Percentiles rank a stretch among this genome's conserved stretches.
Evolutionary conservation across 306 rosid species (phyloP).

Genomic region (Glycine soja): DNA sequence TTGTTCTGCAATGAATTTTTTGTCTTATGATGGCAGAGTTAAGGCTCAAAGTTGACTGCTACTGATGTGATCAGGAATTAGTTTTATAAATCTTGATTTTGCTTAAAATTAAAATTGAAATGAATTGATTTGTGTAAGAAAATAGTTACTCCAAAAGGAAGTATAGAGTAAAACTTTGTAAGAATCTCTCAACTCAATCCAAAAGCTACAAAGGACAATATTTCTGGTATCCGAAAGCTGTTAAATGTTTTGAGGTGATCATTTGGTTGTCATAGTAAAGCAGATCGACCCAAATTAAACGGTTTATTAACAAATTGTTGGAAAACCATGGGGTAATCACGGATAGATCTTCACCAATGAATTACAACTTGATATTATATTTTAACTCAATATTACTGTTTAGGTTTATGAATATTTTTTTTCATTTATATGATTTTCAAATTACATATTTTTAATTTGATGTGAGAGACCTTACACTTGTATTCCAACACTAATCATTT

Average conservation of each 20-base stretch:
- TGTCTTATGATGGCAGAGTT: neutral
- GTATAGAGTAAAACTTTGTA: neutral
- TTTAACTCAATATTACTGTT: too few species aligned
- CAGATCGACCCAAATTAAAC: slow-evolving; percentile 26
- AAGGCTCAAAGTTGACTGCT: neutral
- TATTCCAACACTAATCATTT: neutral
- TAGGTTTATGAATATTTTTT: too few species aligned
- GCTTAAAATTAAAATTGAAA: neutral
- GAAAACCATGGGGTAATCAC: too few species aligned
- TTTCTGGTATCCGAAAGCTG: neutral
- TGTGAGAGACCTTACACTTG: too few species aligned
- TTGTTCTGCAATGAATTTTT: neutral
- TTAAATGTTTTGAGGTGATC: slow-evolving; percentile 2
- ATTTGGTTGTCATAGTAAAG: slow-evolving; percentile 16
- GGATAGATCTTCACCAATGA: too few species aligned
- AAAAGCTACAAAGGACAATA: neutral
- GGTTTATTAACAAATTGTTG: neutral
- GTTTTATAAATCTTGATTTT: neutral
- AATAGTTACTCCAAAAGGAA: neutral
- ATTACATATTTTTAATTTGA: too few species aligned
- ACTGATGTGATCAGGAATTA: neutral
- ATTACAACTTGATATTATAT: too few species aligned
- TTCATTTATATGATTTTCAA: too few species aligned
- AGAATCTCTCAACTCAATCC: neutral
- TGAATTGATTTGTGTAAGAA: neutral